These are phyloP conservation scores for Monosporascus sp. DNA, from an alignment of 2,329 filamentous ascomycete genomes.

Conservation along the genomic window DNA sequence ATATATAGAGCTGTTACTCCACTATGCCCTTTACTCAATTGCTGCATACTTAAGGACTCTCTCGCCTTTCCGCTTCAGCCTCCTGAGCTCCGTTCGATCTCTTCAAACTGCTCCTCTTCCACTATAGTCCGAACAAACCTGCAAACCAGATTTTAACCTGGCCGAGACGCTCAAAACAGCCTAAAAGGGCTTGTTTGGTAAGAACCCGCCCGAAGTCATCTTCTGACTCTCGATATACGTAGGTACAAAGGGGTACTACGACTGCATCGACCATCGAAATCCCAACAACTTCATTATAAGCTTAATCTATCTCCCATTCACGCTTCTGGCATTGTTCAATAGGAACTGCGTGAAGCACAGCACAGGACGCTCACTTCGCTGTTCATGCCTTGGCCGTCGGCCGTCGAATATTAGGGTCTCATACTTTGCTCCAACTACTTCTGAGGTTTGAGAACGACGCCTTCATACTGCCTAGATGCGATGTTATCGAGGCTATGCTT, in stretches of 20 bases:
- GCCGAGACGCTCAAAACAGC: no score
- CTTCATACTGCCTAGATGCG: constrained; percentile 84
- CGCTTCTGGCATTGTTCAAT: not conserved
- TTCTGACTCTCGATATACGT: not conserved
- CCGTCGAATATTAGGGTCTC: not conserved
- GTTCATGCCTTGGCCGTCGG: not conserved
- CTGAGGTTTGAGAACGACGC: constrained; percentile 68
- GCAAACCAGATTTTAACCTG: no score
- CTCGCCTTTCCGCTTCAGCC: no score
- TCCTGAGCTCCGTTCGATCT: no score
- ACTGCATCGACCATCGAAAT: not conserved
- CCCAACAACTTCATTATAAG: not conserved
- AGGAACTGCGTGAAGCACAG: not conserved
- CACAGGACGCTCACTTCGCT: no score
- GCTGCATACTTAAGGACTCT: no score
- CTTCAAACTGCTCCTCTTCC: no score
- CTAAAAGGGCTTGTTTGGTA: not conserved
- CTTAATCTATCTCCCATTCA: not conserved
- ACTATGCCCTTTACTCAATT: no score
- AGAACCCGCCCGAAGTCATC: not conserved
- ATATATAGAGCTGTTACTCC: no score
- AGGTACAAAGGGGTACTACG: not conserved
- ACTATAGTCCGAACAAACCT: no score
- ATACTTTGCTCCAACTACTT: constrained; percentile 19
- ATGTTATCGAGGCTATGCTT: constrained; percentile 94